Evolutionary conservation across 2,329 filamentous ascomycete genomes (phyloP).

Genomic region (Fusarium musae): DNA sequence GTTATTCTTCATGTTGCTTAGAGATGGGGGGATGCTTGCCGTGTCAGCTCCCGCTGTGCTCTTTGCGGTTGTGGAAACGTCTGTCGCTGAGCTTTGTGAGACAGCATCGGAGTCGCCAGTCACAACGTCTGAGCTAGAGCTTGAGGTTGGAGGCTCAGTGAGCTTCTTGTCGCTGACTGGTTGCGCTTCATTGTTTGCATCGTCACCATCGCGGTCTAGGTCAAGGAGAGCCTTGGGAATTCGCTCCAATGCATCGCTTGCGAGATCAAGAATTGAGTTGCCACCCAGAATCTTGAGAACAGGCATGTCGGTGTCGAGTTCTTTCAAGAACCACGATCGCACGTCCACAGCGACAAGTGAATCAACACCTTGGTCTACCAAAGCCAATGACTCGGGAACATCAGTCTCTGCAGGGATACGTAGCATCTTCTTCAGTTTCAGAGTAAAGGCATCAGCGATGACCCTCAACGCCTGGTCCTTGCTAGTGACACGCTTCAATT

Average conservation of each 20-base stretch:
- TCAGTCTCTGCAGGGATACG: constrained; percentile 1
- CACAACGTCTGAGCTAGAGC: not conserved
- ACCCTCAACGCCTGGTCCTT: not conserved
- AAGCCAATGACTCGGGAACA: not conserved
- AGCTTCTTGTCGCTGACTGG: not conserved
- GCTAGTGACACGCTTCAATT: not conserved
- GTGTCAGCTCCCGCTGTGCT: not conserved
- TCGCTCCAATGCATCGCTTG: not conserved
- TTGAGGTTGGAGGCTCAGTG: not conserved
- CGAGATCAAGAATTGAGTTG: constrained; percentile 21
- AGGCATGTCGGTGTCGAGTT: constrained; percentile 55
- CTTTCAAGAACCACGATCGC: constrained; percentile 61
- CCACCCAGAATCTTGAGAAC: constrained; percentile 53
- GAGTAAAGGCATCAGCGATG: not conserved
- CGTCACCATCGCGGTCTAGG: not conserved
- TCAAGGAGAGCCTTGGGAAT: constrained; percentile 2
- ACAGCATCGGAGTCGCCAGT: not conserved
- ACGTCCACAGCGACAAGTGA: constrained; percentile 52
- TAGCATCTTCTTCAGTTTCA: constrained; percentile 11
- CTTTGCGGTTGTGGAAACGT: not conserved
- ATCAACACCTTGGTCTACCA: constrained; percentile 41
- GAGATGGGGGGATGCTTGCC: constrained; percentile 6
- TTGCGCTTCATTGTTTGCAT: not conserved
- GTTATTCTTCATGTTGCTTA: not conserved
- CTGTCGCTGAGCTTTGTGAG: constrained; percentile 5